Percentiles rank a stretch among this genome's conserved stretches.
Conservation (phyloP, 345 rosid species). For the Salix caprea region DNA sequence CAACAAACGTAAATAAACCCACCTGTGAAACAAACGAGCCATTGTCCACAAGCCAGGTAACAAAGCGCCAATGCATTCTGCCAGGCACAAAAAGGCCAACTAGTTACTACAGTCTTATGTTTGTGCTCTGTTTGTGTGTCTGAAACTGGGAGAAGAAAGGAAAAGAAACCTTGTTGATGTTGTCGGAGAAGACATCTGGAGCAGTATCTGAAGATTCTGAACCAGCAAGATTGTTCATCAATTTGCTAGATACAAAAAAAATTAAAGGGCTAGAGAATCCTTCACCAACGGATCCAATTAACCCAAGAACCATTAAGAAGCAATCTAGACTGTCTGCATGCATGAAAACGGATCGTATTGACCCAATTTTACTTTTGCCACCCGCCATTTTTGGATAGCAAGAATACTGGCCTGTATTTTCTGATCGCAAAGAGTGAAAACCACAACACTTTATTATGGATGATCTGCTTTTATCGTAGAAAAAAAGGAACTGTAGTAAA, state of each 20-base stretch:
- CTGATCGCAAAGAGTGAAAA: not conserved
- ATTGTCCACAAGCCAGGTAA: constrained; percentile 61
- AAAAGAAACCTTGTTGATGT: constrained; percentile 45
- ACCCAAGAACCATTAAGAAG: constrained; percentile 60
- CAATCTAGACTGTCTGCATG: constrained; percentile 56
- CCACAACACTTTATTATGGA: not conserved
- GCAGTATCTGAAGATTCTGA: constrained; percentile 11
- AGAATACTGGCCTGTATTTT: too few relatives aligned
- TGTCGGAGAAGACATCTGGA: constrained; percentile 30
- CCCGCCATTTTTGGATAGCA: not conserved
- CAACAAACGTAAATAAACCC: not conserved
- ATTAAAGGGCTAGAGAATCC: constrained; percentile 58
- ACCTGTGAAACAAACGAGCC: constrained; percentile 73
- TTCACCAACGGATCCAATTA: constrained; percentile 63
- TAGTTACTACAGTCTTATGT: not conserved
- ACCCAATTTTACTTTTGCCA: constrained; percentile 11
- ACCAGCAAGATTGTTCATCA: constrained; percentile 63
- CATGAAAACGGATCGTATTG: constrained; percentile 53
- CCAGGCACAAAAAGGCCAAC: constrained; percentile 4
- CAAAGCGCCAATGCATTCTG: constrained; percentile 58
- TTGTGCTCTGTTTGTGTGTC: too few relatives aligned
- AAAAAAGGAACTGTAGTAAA: too few relatives aligned
- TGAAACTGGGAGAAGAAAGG: not conserved
- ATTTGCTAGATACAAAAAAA: constrained; percentile 44
- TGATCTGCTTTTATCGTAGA: too few relatives aligned